Evolutionary conservation across 2,329 filamentous ascomycete species (phyloP), one percentile per base, ranked within the genome.

Genomic region (Aspergillus sp.): DNA sequence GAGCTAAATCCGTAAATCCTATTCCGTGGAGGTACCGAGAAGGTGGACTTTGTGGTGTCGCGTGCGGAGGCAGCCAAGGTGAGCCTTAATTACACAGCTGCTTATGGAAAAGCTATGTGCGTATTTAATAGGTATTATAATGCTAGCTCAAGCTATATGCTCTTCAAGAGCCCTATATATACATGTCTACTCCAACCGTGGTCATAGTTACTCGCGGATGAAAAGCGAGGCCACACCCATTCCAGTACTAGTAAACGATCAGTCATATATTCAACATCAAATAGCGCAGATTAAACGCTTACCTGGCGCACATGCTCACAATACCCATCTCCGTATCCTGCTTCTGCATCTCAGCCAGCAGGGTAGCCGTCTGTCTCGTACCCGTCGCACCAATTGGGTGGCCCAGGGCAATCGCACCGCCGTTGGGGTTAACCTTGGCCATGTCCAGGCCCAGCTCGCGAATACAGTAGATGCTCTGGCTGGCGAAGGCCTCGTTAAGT

Each of bases 401-500:
- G 1, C 89, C 89, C 32, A 94, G 69, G 4, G 89, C 89, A 66
- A 95, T 94, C 1, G 89, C 89, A 12, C 89, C 89, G 43, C 89
- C 89, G 49, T 91, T 86, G 0, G 87, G 87, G 67, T 95, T 96
- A 19, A 95, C 83, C 68, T 78, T 83, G 7, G 79, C 79, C 42
- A 78, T 69, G 55, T 82, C 77, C 65, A 80, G 42, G 62, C 77
- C 56, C 1, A 72, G 52, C 69, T 93, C 79, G 58, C 87, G 78
- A 47, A 84, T 73, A 71, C 88, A 93, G 78, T 95, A 94, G 41
- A 95, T 88, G 4, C 86, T 88, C 89, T 96, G 95, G 51, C 85
- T 91, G 8, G 89, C 90, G 62, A 97, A 97, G 1, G 91, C 90
- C 77, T 97, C 90, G 73, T 97, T 97, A 63, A 97, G 69, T 76